Percentiles rank a stretch among this genome's conserved stretches.
phyloP scores from a whole-genome alignment of 2,329 filamentous ascomycete species.

The Calonectria naviculata region DNA sequence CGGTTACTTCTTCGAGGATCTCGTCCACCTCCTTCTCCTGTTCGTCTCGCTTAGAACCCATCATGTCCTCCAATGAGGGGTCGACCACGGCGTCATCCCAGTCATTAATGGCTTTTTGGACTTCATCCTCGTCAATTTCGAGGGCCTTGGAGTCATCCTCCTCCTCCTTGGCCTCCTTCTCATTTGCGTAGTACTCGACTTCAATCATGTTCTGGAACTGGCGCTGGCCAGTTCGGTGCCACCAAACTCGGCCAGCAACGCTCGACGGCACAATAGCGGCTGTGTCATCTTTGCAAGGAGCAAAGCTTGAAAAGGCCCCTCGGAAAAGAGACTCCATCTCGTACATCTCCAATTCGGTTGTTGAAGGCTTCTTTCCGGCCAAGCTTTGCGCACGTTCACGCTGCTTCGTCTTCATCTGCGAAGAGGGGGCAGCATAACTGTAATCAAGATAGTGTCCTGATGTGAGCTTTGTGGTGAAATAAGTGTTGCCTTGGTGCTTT shows the following conservation, averaged over 20 bases:
- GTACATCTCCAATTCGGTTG: constrained; percentile 67
- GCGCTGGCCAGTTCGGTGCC: constrained; percentile 76
- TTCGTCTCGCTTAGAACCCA: constrained; percentile 64
- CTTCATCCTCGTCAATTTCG: constrained; percentile 62
- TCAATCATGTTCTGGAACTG: constrained; percentile 74
- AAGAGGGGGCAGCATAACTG: constrained; percentile 69
- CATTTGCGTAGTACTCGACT: constrained; percentile 56
- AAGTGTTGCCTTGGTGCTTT: constrained; percentile 66
- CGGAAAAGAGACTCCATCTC: constrained; percentile 82
- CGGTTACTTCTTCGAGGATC: constrained; percentile 77
- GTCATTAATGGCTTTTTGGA: constrained; percentile 66
- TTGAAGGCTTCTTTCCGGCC: constrained; percentile 68
- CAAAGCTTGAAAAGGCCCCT: constrained; percentile 83
- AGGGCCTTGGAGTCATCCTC: constrained; percentile 44
- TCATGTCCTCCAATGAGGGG: constrained; percentile 65
- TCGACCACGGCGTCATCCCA: constrained; percentile 70
- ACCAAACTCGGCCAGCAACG: constrained; percentile 78
- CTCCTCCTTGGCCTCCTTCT: constrained; percentile 50
- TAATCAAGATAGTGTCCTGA: constrained; percentile 79
- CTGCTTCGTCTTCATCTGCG: constrained; percentile 70
- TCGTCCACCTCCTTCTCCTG: constrained; percentile 77
- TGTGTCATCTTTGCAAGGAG: constrained; percentile 79
- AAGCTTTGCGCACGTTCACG: constrained; percentile 78
- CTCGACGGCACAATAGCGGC: constrained; percentile 76
- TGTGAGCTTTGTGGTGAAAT: constrained; percentile 74